Base-by-base conservation (phyloP, 495 filamentous ascomycete species). In the Choiromyces venosus region DNA sequence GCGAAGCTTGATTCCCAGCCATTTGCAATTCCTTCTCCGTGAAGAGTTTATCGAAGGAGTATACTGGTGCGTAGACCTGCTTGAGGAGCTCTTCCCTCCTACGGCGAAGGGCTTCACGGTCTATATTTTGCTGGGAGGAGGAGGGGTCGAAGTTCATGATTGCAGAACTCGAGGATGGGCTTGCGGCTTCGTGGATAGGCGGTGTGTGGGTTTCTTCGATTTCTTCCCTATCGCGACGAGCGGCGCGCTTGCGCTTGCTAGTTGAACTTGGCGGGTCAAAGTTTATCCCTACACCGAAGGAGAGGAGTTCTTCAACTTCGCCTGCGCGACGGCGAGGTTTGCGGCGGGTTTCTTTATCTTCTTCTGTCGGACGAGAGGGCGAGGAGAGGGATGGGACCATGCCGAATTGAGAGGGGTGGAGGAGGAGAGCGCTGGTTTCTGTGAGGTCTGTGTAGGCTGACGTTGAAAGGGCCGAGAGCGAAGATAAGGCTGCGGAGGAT, bases 361-460 rank as follows among this genome's bases (percentile, higher is more conserved):
- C 76, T 35, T 46, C 70, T 19, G 37, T 40, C 18, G 66, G 68
- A 36, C 78, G 78, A 52, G 74, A 74, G 33, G 78, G 78, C 2
- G 78, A 80, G 65, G 77, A 78, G 68, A 80, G 76, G 14, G 64
- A 69, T 71, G 83, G 77, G 82, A 40, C 89, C 73, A 97, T 88
- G 82, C 90, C 91, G 83, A 93, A 97, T 80, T 99, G 95, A 75
- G 91, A 94, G 19, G 96, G 94, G 78, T 98, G 93, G 9, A 97
- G 87, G 39, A 97, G 89, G 7, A 96, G 87, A 18, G 95, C 92
- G 76, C 91, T 96, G 72, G 88, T 90, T 78, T 98, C 96, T 19
- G 90, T 88, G 44, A 97, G 92, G 75, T 98, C 95, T 5, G 75
- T 77, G 66, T 79, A 80, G 52, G 70, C 70, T 37, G 78, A 72